Evolutionary conservation across 2,329 filamentous ascomycete species (phyloP), one percentile per base, ranked within the genome.

Genomic region (Huntiella omanensis): DNA sequence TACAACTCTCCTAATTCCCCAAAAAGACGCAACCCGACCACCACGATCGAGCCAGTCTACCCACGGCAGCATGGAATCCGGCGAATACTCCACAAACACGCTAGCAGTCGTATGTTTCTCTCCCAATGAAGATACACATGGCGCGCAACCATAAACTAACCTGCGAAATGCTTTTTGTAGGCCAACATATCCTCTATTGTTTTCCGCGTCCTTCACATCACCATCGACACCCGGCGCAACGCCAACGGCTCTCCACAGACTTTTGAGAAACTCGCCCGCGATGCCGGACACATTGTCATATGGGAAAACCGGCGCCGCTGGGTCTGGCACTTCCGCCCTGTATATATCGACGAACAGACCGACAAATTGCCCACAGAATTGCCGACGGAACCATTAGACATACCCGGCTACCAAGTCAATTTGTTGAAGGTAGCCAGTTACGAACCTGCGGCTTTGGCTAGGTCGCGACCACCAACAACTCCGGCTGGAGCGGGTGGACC

Each of bases 1-100:
- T 10, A 10, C 2, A 28, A 7, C 8, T 10, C 22, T 10, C 22
- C 22, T 28, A 28, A 8, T 28, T 28, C 22, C 8, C 22, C 1
- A 28, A 28, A 28, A 28, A 28, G 22, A 28, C 22, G 22, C 22
- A 28, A 10, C 22, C 22, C 22, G 22, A 28, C 22, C 22, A 28
- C 22, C 22, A 10, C 6, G 22, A 10, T 28, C 22, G 6, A 28
- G 6, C 22, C 6, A 28, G 8, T 7, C 22, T 28, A 28, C 22
- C 22, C 19, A 22, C 16, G 38, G 19, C 70, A 71, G 69, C 57
- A 77, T 77, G 73, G 73, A 77, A 60, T 68, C 69, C 59, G 69
- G 70, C 53, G 72, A 76, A 62, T 75, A 74, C 60, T 71, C 74
- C 56, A 77, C 73, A 57, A 77, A 77, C 61, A 67, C 66, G 51